Evolutionary conservation across 257 asterid genomes (phyloP).

Genomic region (Craterostigma plantagineum): DNA sequence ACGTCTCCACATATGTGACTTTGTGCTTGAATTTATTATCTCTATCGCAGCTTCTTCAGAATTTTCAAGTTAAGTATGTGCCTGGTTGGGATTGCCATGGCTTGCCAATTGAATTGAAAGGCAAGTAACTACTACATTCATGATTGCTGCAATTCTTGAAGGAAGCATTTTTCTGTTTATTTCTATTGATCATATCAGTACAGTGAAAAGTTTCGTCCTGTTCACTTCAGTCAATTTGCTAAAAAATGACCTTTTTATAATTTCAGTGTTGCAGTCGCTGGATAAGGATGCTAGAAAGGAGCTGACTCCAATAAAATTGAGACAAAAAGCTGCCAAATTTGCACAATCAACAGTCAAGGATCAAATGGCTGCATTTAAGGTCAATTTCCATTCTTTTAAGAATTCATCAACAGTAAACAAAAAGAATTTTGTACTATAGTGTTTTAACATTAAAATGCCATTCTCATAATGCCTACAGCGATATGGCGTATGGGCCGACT

Average conservation of each 20-base stretch:
- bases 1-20: neutral
- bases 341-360: slow-evolving; percentile 78
- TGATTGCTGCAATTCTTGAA: too few species aligned
- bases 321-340: slow-evolving; percentile 88
- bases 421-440: too few species aligned
- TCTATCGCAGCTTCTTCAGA: slow-evolving; percentile 70
- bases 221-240: too few species aligned
- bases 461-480: slow-evolving; percentile 27
- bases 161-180: neutral
- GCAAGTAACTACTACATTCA: slow-evolving; percentile 21
- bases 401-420: neutral
- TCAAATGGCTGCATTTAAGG: slow-evolving; percentile 98
- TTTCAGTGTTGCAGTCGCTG: slow-evolving; percentile 87
- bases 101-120: slow-evolving; percentile 95
- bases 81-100: slow-evolving; percentile 99
- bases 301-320: slow-evolving; percentile 80
- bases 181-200: neutral
- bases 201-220: neutral
- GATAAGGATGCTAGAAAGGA: slow-evolving; percentile 81
- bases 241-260: slow-evolving; percentile 11
- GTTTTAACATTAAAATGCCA: neutral
- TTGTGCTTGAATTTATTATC: neutral
- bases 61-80: slow-evolving; percentile 63
- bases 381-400: slow-evolving; percentile 9
- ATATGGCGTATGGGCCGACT: slow-evolving; percentile 88